Evolutionary conservation across 179 eudicot genomes (phyloP), one percentile per base, ranked within the genome.

Genomic region (Silene coronaria): DNA sequence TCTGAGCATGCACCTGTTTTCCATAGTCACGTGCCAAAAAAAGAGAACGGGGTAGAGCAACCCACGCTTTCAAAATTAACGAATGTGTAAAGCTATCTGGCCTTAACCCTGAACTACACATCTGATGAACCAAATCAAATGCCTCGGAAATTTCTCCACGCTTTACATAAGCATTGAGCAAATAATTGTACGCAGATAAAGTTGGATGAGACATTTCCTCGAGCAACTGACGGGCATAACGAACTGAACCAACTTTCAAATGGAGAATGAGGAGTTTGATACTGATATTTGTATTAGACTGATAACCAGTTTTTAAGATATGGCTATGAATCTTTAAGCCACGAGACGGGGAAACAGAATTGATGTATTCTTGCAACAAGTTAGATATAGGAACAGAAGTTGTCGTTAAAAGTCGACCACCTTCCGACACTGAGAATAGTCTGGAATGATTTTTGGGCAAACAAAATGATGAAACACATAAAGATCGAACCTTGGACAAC

Each of bases 81-180:
- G 97, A 87, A 82, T 76, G 87, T 4, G 96, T 92, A 71, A 87
- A 95, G 75, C 91, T 90, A 55, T 95, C 97, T 12, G 95, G 97
- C 74, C 34, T 87, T 70, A 78, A 88, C 30, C 53, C 61, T 3
- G 82, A 86, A 57, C 26, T 65, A 67, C 55, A 46, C 80, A 90
- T 80, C 51, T 72, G 71, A 28, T 90, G 82, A 17, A 88, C 84
- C 83, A 95, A 75, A 61, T 73, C 75, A 70, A 90, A 85, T 6
- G 87, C 78, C 78, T 90, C 83, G 3, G 55, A 71, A 67, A 82
- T 75, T 19, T 72, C 21, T 2, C 89, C 88, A 46, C 80, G 80
- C 71, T 81, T 92, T 8, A 85, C 82, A 76, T 86, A 90, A 19
- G 90, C 95, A 58, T 93, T 81, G 19, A 92, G 85, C 87, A 95